These are phyloP conservation scores for Aaosphaeria pasadenensis DNA, from an alignment of 2,329 filamentous ascomycete species.

Conservation along the genomic window DNA sequence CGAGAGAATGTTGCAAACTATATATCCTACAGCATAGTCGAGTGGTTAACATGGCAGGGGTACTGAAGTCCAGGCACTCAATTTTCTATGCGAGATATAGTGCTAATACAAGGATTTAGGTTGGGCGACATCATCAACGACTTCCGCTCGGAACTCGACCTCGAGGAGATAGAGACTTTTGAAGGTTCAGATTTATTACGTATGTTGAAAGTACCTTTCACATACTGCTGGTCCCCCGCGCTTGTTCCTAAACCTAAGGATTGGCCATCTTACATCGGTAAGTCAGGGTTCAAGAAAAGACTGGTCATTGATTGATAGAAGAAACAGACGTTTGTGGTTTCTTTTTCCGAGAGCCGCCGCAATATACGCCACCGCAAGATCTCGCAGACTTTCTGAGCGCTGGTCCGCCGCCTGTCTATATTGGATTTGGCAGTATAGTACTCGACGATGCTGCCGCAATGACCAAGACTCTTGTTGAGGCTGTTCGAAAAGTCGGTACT, in stretches of 20 bases:
- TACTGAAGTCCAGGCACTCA: constrained; percentile 6
- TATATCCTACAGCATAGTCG: constrained; percentile 47
- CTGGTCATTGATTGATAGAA: constrained; percentile 2
- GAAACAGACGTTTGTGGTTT: constrained; percentile 16
- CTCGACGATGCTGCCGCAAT: constrained; percentile 24
- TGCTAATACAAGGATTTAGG: not conserved
- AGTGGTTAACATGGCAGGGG: constrained; percentile 51
- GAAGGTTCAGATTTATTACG: constrained; percentile 38
- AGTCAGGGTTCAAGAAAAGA: constrained; percentile 22
- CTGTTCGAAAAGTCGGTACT: constrained; percentile 41
- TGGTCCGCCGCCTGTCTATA: constrained; percentile 26
- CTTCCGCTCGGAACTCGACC: constrained; percentile 38
- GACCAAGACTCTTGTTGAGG: constrained; percentile 65
- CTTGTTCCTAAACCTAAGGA: constrained; percentile 19
- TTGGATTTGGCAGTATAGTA: constrained; percentile 32
- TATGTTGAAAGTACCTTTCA: constrained; percentile 40
- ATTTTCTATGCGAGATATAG: not conserved
- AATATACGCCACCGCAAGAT: constrained; percentile 14
- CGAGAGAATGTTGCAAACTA: constrained; percentile 41
- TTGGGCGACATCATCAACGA: constrained; percentile 48
- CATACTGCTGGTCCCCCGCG: constrained; percentile 47
- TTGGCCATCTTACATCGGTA: constrained; percentile 21
- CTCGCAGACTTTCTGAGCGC: constrained; percentile 18
- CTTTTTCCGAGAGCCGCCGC: constrained; percentile 20
- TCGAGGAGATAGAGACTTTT: constrained; percentile 38